Base-by-base conservation (phyloP, 768 basidiomycete species). In the Pulveroboletus sp. region DNA sequence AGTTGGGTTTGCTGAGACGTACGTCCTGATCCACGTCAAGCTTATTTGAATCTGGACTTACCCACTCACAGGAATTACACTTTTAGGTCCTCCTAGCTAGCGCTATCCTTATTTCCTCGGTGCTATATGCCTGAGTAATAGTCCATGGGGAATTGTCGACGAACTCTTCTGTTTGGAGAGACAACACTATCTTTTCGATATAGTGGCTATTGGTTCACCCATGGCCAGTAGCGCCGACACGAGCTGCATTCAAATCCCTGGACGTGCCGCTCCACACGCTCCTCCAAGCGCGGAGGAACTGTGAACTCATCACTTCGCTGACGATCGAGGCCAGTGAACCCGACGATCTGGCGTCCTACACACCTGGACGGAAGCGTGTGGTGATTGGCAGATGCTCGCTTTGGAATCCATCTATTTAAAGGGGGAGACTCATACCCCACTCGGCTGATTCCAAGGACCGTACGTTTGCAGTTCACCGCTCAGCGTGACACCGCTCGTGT, bases 1-100 rank as follows among this genome's bases (percentile, higher is more conserved):
- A 2, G 40, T 62, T 41, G 62, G 62, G n/a, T 61, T 61, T 43
- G 65, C 46, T 17, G 39, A 55, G 50, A 64, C 59, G 61, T 64
- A 13, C 56, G 61, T 58, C n/a, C 14, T 32, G 3, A 8, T 46
- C 2, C 3, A 2, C 38, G 17, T 35, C 31, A 13, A 27, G 21
- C 37, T 5, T 6, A 0, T 5, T 14, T 8, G 8, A 8, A 32
- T 47, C 43, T 56, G 41, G 55, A 8, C 24, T 6, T 14, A 18
- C 18, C 11, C 26, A 9, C 36, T 10, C 21, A 32, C 37, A 64
- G 62, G 41, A 57, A 56, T 6, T 46, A 66, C 39, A 66, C 64
- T 2, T 56, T 55, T 35, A 48, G 21, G 21, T 21, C 21, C 21
- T 21, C 2, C 21, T 21, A 21, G 21, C 21, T 21, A 21, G 21